phyloP scores from a whole-genome alignment of 1,139 yeast species.

The Candida sp. region DNA sequence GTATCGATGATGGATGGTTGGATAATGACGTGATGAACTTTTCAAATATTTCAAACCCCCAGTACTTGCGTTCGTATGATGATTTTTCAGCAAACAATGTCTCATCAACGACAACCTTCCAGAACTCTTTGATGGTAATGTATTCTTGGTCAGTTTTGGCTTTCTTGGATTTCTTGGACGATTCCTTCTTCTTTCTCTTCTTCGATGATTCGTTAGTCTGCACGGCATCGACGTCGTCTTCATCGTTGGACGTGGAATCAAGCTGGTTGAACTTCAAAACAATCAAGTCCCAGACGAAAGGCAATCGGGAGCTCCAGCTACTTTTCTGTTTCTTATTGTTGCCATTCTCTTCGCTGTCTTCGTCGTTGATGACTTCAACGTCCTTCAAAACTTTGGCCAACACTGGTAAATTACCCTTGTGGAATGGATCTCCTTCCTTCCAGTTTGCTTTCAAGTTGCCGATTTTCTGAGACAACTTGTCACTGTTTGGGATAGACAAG shows the following conservation, averaged over 20 bases:
- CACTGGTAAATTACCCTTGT: conserved; percentile 63
- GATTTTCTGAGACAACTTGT: conserved; percentile 25
- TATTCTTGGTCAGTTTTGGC: conserved; percentile 13
- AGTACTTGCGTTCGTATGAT: conserved; percentile 84
- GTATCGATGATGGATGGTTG: conserved; percentile 22
- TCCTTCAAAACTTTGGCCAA: conserved; percentile 72
- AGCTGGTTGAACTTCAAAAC: conserved; percentile 41
- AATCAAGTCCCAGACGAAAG: conserved; percentile 83
- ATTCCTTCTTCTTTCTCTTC: conserved; percentile 23
- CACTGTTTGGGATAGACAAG: conserved; percentile 50
- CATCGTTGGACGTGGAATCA: conserved; percentile 17
- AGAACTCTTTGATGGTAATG: conserved; percentile 67
- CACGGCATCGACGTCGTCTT: conserved; percentile 18
- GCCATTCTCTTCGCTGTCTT: conserved; percentile 18
- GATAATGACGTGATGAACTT: conserved; percentile 37
- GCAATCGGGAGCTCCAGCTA: conserved; percentile 79
- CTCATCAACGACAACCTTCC: conserved; percentile 83
- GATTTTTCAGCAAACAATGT: conserved; percentile 76
- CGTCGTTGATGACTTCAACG: conserved; percentile 42
- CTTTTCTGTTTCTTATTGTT: conserved; percentile 49
- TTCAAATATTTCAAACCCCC: conserved; percentile 81
- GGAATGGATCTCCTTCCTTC: conserved; percentile 76
- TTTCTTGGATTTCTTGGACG: conserved; percentile 30
- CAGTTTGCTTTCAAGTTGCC: conserved; percentile 47
- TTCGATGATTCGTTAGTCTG: conserved; percentile 8